These are phyloP conservation scores for Phytopythium ostracodes DNA, from an alignment of 352 stramenopile genomes.

Conservation along the genomic window DNA sequence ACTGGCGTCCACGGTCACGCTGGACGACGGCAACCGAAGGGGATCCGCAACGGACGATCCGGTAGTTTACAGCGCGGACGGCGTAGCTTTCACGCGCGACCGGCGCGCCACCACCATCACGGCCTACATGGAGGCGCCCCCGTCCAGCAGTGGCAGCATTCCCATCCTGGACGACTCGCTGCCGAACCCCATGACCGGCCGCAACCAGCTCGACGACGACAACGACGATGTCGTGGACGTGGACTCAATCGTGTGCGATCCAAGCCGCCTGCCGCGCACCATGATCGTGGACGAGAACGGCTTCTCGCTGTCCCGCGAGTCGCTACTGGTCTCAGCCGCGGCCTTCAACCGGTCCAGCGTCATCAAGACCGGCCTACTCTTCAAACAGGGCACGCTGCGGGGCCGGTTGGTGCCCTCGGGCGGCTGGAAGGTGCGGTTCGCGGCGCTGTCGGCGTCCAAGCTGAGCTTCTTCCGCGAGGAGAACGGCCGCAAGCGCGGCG, in stretches of 20 bases:
- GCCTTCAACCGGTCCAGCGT: constrained; percentile 30
- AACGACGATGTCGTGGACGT: constrained; percentile 21
- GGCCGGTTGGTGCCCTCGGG: constrained; percentile 19
- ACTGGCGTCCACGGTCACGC: neutral
- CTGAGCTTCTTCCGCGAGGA: constrained; percentile 75
- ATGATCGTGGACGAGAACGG: constrained; percentile 70
- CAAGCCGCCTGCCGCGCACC: constrained; percentile 41
- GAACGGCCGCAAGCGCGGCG: constrained; percentile 55
- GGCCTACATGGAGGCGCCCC: constrained; percentile 37
- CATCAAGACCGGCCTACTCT: constrained; percentile 69
- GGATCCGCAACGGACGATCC: neutral
- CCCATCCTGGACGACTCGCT: constrained; percentile 30
- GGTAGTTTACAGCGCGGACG: neutral
- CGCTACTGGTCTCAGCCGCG: constrained; percentile 39
- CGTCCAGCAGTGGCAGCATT: constrained; percentile 25
- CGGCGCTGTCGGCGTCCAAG: constrained; percentile 59
- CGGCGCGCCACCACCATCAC: constrained; percentile 22
- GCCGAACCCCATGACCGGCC: neutral
- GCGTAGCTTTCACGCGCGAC: constrained; percentile 10
- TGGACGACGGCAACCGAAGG: neutral
- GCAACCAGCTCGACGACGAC: constrained; percentile 20
- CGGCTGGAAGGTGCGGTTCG: constrained; percentile 78
- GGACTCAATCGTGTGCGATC: constrained; percentile 60
- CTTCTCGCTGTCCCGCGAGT: constrained; percentile 52
- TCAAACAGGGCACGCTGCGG: constrained; percentile 68